Evolutionary conservation across 2,329 filamentous ascomycete species (phyloP), one percentile per base, ranked within the genome.

Genomic region (Colletotrichum paranaense): DNA sequence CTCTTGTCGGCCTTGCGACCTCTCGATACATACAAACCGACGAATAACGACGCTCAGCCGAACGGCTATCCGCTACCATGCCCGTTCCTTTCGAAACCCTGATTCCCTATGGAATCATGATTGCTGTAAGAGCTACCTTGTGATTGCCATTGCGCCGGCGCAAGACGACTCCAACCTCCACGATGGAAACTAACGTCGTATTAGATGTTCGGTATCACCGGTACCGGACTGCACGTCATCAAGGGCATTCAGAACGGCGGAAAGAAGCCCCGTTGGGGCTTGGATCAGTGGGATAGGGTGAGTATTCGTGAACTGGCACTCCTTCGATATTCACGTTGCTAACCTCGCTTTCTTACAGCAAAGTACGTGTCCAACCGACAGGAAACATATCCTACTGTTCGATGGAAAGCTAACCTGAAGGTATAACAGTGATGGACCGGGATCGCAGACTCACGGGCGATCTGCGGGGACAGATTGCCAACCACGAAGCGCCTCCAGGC

Each of bases 241-340:
- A 88, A 86, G 80, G 86, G 87, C 76, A 86, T 86, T 83, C 85
- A 88, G 76, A 91, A 91, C 80, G 90, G 90, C 74, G 88, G 89
- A 78, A 91, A 91, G 84, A 86, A 88, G 77, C 85, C 86, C 67
- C 88, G 90, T 76, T 90, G 89, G 79, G 89, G 88, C 8, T 74
- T 92, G 69, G 90, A 92, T 78, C 86, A 89, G 78, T 92, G 90
- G 90, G 90, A 92, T 77, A 88, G 82, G 82, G 90, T 92, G 82
- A 76, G 86, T 80, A 58, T 55, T 63, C 26, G 22, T 35, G 30
- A 32, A 38, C 19, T 38, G 11, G 19, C 1, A 7, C 12, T 30
- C 2, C 53, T 30, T 11, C 46, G 2, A n/a, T 26, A 46, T 56
- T 35, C 12, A 30, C 19, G 35, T 68, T 76, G 77, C 80, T 83